phyloP scores from a whole-genome alignment of 768 basidiomycete species.

The Serendipita indica region DNA sequence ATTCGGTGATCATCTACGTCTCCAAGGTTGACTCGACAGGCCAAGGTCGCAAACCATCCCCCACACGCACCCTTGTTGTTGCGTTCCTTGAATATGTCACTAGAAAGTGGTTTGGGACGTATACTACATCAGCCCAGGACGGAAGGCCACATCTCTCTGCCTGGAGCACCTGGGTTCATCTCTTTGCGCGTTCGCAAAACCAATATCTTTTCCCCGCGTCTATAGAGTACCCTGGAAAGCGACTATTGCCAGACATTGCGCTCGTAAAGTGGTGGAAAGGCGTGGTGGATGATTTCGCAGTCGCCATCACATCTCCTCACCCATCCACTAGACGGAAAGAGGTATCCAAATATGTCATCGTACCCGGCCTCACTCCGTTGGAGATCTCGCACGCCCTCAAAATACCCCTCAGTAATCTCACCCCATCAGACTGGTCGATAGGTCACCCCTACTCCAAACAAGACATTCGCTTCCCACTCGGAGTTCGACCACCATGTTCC shows the following conservation, averaged over 20 bases:
- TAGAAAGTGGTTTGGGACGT: slow-evolving; percentile 7
- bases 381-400: slow-evolving; percentile 19
- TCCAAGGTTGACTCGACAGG: slow-evolving; percentile 93
- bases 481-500: slow-evolving; percentile 27
- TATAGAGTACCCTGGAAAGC: slow-evolving; percentile 50
- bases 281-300: slow-evolving; percentile 26
- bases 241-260: slow-evolving; percentile 56
- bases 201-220: slow-evolving; percentile 95
- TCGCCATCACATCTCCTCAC: background rate
- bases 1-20: slow-evolving; percentile 65
- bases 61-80: slow-evolving; percentile 53
- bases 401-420: slow-evolving; percentile 9
- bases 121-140: background rate
- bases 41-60: slow-evolving; percentile 43
- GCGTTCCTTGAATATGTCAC: slow-evolving; percentile 34
- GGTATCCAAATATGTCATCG: slow-evolving; percentile 32
- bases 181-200: slow-evolving; percentile 78
- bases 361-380: slow-evolving; percentile 14
- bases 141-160: background rate
- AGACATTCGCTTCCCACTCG: slow-evolving; percentile 29
- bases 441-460: slow-evolving; percentile 54
- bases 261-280: slow-evolving; percentile 91
- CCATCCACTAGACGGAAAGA: slow-evolving; percentile 23
- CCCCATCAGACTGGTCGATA: slow-evolving; percentile 42
- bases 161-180: slow-evolving; percentile 56